Percentiles rank a stretch among this genome's conserved stretches.
Conservation (phyloP, 768 basidiomycete species). For the Fibroporia radiculosa region DNA sequence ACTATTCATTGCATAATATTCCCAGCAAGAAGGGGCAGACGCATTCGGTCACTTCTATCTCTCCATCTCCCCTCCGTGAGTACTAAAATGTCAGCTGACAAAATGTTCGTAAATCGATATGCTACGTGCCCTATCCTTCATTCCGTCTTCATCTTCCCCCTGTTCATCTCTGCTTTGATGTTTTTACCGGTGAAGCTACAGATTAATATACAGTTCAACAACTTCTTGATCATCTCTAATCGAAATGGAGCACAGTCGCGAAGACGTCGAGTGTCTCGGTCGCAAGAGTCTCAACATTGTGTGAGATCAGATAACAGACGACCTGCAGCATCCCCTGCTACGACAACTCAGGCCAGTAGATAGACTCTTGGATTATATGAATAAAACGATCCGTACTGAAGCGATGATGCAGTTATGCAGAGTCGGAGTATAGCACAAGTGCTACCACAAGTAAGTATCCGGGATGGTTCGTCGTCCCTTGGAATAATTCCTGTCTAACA, state of each 20-base stretch:
- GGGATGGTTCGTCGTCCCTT: too few species aligned
- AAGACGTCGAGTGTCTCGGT: not conserved
- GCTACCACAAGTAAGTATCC: too few species aligned
- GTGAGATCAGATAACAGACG: not conserved
- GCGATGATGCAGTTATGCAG: too few species aligned
- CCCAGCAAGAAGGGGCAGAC: too few species aligned
- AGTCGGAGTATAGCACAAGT: too few species aligned
- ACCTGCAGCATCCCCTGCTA: not conserved
- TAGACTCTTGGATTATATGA: not conserved
- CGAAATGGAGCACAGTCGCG: not conserved
- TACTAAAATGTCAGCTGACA: too few species aligned
- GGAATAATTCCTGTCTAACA: too few species aligned
- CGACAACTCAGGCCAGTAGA: not conserved
- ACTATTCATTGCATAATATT: too few species aligned
- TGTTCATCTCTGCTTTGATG: not conserved
- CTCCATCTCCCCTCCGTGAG: too few species aligned
- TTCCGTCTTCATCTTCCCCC: not conserved
- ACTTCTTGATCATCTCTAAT: not conserved
- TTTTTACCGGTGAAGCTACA: slow-evolving; percentile 1
- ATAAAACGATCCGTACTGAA: not conserved
- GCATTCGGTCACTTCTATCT: too few species aligned
- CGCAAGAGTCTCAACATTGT: not conserved
- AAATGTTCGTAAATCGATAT: too few species aligned
- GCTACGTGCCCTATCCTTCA: too few species aligned
- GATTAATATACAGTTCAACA: slow-evolving; percentile 3